Evolutionary conservation across 2,329 filamentous ascomycete genomes (phyloP), one percentile per base, ranked within the genome.

Genomic region (Phialophora chinensis): DNA sequence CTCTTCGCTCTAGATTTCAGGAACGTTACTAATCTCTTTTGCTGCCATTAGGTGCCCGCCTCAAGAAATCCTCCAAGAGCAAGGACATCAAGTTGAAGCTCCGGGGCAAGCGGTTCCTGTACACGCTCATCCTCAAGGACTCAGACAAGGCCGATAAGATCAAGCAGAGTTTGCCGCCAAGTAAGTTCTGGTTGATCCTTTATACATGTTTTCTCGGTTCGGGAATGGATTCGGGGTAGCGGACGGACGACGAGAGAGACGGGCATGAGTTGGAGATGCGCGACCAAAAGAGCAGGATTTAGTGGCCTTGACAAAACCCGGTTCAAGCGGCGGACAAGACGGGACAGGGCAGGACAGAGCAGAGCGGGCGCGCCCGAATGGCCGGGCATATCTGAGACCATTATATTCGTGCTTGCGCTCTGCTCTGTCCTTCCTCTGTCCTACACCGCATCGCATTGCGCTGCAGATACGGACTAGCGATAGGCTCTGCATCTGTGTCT

Each of bases 131-230:
- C 81, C 90, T 99, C 79, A 97, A 97, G 90, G 95, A 99, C 86
- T 88, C 89, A 79, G 95, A 97, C 82, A 98, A 98, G 92, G 96
- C 94, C 84, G 95, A 98, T 87, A 99, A 99, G 91, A 90, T 99
- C 76, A 98, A 97, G 93, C 94, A 98, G 89, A 93, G 89, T 82
- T 88, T 99, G 73, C 96, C 95, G 79, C 96, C 95, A 77, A 91
- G 95, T 99, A 93, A 78, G 92, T 52, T 62, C 47, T 44, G 38
- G 38, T 6, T 20, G 38, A 5, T 31, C 38, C 7, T 44, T 44
- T n/a, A 17, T n/a, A 44, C n/a, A n/a, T n/a, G 38, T 44, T 44
- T 44, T 44, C 1, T 12, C 33, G 10, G 11, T 44, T 44, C 4
- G 38, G 38, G 17, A 5, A 27, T 5, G 2, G 14, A n/a, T n/a